These are phyloP conservation scores for Rhodotorula sp. DNA, from an alignment of 1,284 basidiomycete genomes.

Conservation along the genomic window DNA sequence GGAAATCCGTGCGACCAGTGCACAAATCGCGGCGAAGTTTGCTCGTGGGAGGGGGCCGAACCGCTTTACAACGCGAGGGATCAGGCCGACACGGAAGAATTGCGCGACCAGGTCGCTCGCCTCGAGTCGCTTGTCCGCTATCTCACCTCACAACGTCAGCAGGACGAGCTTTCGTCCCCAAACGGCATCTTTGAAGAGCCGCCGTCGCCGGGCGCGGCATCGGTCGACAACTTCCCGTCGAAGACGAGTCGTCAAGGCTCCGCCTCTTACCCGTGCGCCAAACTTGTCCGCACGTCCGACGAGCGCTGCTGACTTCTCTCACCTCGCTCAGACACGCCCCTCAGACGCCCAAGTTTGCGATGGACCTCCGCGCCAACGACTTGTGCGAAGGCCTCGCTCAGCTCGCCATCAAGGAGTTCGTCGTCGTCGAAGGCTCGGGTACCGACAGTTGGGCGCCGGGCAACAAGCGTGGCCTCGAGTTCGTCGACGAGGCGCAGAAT, in stretches of 20 bases:
- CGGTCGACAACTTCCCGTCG: slow-evolving; percentile 11
- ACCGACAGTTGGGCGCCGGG: slow-evolving; percentile 32
- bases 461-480: slow-evolving; percentile 14
- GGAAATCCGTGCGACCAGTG: slow-evolving; percentile 33
- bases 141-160: slow-evolving; percentile 23
- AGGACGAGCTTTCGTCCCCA: neutral
- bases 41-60: slow-evolving; percentile 31
- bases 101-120: slow-evolving; percentile 31
- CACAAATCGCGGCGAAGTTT: slow-evolving; percentile 16
- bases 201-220: neutral
- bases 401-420: slow-evolving; percentile 36
- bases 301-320: neutral
- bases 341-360: slow-evolving; percentile 2
- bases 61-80: slow-evolving; percentile 27
- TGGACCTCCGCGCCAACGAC: slow-evolving; percentile 36
- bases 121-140: slow-evolving; percentile 34
- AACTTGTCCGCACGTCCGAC: neutral
- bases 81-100: slow-evolving; percentile 29
- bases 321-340: neutral
- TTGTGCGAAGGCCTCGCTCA: slow-evolving; percentile 36
- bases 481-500: slow-evolving; percentile 29
- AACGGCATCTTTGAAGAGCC: neutral
- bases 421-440: slow-evolving; percentile 31
- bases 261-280: neutral
- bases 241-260: neutral